Percentiles rank a stretch among this genome's conserved stretches.
phyloP scores from a whole-genome alignment of 1,284 basidiomycete genomes.

The Phenoliferia sp. region DNA sequence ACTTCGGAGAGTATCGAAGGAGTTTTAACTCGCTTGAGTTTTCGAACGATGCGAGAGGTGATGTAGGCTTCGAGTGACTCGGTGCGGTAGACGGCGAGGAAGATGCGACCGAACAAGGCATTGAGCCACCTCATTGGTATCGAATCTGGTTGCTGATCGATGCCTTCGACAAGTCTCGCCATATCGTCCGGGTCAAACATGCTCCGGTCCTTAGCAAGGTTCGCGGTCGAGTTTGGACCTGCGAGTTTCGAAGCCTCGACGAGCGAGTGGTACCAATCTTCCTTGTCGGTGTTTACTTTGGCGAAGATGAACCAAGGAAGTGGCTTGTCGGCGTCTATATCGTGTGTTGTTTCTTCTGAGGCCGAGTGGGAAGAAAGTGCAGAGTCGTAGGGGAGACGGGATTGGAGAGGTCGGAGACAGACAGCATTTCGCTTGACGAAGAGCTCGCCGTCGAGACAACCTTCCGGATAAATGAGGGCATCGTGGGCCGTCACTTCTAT shows the following conservation, averaged over 20 bases:
- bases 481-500: conserved; percentile 69
- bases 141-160: conserved; percentile 88
- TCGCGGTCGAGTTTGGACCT: conserved; percentile 17
- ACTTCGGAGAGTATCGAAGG: conserved; percentile 82
- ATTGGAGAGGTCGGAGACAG: conserved; percentile 59
- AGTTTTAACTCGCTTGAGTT: conserved; percentile 81
- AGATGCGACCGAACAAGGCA: conserved; percentile 82
- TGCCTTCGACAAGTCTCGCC: conserved; percentile 70
- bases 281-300: conserved; percentile 65
- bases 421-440: conserved; percentile 84
- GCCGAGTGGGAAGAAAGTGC: conserved; percentile 47
- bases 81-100: conserved; percentile 75
- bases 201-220: conserved; percentile 38
- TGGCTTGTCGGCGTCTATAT: conserved; percentile 12
- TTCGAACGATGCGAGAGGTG: conserved; percentile 84
- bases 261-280: conserved; percentile 92
- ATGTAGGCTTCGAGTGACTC: conserved; percentile 54
- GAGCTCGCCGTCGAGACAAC: conserved; percentile 71
- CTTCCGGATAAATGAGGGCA: conserved; percentile 65
- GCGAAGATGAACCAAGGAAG: conserved; percentile 87
- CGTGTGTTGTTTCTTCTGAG: conserved; percentile 42
- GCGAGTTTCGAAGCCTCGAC: conserved; percentile 62
- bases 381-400: conserved; percentile 19
- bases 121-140: conserved; percentile 97
- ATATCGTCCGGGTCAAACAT: conserved; percentile 78